Base-by-base conservation (phyloP, 2,329 filamentous ascomycete genomes). In the Diaporthe longicolla region DNA sequence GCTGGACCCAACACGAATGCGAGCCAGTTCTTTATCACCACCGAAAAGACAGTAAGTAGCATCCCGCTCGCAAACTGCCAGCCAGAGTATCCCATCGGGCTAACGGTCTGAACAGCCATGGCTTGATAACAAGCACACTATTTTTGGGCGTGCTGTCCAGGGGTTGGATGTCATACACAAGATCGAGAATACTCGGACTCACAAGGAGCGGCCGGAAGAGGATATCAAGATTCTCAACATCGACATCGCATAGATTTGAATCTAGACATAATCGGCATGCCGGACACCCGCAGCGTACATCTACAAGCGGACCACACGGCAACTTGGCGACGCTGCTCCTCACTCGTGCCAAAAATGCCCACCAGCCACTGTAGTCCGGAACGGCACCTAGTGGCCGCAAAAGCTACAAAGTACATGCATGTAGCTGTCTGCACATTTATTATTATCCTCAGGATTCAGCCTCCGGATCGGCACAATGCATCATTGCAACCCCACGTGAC, bases 171-270 rank as follows among this genome's bases (percentile, higher is more conserved):
- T 99, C 26, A 92, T 99, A 75, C 95, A 98, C 83, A 94, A 93
- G 86, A 99, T 99, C 81, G 97, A 99, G 85, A 98, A 97, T 82
- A 89, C 90, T 21, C 93, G 93, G 81, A 95, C 95, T 5, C 92
- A 93, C 83, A 92, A 92, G 87, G 97, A 99, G 85, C 97, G 96
- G 86, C 97, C 97, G 0, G 94, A 97, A 82, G 95, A 98, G 80
- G 97, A 99, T 82, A 95, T 99, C 80, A 98, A 98, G 85, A 97
- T 99, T 78, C 90, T 99, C 73, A 98, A 94, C 81, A 97, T 99
- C 78, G 89, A 91, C 78, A 84, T 91, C 74, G 79, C 84, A 76
- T 90, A 87, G 79, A 48, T 13, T 15, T 70, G 24, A 48, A 35
- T 48, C 26, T 15, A 58, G 54, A 32, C 19, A 35, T 50, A 24